A percentile compares a stretch with the other conserved stretches of the same genome.
Conservation (phyloP, 257 asterid genomes). For the Fraxinus quadrangulata region DNA sequence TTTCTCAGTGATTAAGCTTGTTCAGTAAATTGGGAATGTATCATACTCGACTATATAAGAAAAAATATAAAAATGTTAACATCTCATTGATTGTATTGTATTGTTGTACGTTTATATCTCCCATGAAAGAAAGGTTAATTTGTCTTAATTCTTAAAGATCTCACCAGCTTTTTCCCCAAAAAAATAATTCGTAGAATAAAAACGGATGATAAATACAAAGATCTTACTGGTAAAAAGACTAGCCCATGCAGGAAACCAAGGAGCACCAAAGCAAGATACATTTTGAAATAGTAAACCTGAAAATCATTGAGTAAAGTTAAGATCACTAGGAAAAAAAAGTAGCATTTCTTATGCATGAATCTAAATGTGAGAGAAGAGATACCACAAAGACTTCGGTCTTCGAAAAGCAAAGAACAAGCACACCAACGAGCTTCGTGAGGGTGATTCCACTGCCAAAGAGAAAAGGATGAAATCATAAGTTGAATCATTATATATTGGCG, state of each 20-base stretch:
- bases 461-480: not conserved
- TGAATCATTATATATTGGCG: not conserved
- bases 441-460: slow-evolving; percentile 83
- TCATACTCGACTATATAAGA: too few relatives aligned
- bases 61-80: too few relatives aligned
- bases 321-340: slow-evolving; percentile 1
- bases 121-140: not conserved
- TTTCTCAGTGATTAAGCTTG: too few relatives aligned
- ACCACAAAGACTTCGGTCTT: slow-evolving; percentile 97
- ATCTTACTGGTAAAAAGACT: slow-evolving; percentile 81
- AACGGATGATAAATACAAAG: not conserved
- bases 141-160: not conserved
- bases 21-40: too few relatives aligned
- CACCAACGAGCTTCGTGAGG: slow-evolving; percentile 95
- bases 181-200: not conserved
- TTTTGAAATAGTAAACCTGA: slow-evolving; percentile 94
- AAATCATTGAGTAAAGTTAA: slow-evolving; percentile 16
- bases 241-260: slow-evolving; percentile 93
- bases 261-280: slow-evolving; percentile 91
- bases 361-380: slow-evolving; percentile 15
- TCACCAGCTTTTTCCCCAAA: not conserved
- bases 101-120: too few relatives aligned
- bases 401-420: slow-evolving; percentile 88
- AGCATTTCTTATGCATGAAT: slow-evolving; percentile 4
- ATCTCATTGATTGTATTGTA: too few relatives aligned